These are phyloP conservation scores for Aspergillus melleus DNA, from an alignment of 2,329 filamentous ascomycete genomes.

Conservation along the genomic window DNA sequence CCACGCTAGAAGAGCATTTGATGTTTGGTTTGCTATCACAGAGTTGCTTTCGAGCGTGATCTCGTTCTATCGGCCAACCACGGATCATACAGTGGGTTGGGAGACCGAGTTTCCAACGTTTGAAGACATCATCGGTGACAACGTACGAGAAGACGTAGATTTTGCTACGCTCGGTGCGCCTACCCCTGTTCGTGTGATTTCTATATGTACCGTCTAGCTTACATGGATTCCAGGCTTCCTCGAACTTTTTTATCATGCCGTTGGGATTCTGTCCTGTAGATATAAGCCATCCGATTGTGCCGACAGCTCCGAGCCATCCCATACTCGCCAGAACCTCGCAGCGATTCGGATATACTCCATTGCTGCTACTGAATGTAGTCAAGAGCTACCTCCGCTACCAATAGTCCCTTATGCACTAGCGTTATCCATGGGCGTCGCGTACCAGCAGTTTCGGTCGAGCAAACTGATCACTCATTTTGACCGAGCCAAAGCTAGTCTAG, in stretches of 20 bases:
- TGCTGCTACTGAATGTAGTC: constrained; percentile 47
- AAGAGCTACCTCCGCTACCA: constrained; percentile 52
- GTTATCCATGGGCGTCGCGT: constrained; percentile 57
- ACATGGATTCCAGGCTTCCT: constrained; percentile 43
- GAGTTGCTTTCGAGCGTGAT: constrained; percentile 40
- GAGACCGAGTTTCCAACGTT: constrained; percentile 41
- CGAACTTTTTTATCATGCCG: constrained; percentile 58
- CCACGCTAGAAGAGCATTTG: constrained; percentile 28
- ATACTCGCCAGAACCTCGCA: constrained; percentile 55
- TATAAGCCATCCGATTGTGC: constrained; percentile 37
- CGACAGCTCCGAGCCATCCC: constrained; percentile 51
- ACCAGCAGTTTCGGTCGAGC: constrained; percentile 56
- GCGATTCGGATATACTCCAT: constrained; percentile 57
- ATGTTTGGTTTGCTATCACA: constrained; percentile 40
- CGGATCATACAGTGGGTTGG: constrained; percentile 37
- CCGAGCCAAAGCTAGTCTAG: constrained; percentile 37
- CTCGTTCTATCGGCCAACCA: constrained; percentile 40
- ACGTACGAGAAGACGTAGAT: constrained; percentile 26
- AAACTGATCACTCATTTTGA: constrained; percentile 44
- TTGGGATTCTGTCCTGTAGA: constrained; percentile 58
- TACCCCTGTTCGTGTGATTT: background rate
- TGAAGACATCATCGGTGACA: constrained; percentile 33
- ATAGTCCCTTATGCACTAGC: constrained; percentile 58
- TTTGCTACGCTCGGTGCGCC: constrained; percentile 30
- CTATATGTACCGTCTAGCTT: too few species aligned